These are phyloP conservation scores for Tremella yokohamensis DNA, from an alignment of 768 basidiomycete species.

Conservation along the genomic window DNA sequence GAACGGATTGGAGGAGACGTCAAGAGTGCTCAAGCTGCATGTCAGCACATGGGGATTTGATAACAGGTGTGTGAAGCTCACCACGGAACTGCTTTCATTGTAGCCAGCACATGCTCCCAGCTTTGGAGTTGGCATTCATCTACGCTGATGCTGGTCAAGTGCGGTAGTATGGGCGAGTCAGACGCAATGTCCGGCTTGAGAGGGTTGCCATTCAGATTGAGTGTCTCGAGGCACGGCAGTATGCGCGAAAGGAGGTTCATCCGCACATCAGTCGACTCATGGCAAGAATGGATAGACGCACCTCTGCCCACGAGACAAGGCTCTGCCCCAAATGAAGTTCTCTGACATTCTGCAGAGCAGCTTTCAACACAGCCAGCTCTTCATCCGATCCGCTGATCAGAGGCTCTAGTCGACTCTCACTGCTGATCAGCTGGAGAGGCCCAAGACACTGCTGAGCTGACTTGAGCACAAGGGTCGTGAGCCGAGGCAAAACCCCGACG, in stretches of 20 bases:
- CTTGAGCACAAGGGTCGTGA: conserved; percentile 74
- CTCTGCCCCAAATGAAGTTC: conserved; percentile 35
- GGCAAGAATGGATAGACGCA: conserved; percentile 13
- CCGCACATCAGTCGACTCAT: conserved; percentile 10
- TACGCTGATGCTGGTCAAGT: conserved; percentile 28
- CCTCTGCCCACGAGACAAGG: conserved; percentile 36
- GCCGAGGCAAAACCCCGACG: conserved; percentile 59
- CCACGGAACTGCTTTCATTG: conserved; percentile 9
- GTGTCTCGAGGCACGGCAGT: conserved; percentile 18
- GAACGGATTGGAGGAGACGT: conserved; percentile 22
- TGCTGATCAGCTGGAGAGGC: conserved; percentile 1
- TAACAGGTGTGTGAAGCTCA: conserved; percentile 3
- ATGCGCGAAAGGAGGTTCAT: neutral
- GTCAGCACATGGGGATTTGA: neutral
- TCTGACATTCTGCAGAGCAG: conserved; percentile 13
- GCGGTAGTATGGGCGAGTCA: conserved; percentile 2
- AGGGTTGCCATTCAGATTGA: conserved; percentile 33
- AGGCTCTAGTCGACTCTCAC: conserved; percentile 18
- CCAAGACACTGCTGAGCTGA: conserved; percentile 53
- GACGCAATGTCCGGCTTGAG: neutral
- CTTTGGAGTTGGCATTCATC: conserved; percentile 24
- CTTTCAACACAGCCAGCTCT: neutral
- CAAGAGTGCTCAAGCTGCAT: conserved; percentile 15
- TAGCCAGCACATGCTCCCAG: conserved; percentile 25
- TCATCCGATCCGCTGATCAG: neutral